Evolutionary conservation across 805 yeast genomes (phyloP).

Genomic region (Debaryomyces maramus): DNA sequence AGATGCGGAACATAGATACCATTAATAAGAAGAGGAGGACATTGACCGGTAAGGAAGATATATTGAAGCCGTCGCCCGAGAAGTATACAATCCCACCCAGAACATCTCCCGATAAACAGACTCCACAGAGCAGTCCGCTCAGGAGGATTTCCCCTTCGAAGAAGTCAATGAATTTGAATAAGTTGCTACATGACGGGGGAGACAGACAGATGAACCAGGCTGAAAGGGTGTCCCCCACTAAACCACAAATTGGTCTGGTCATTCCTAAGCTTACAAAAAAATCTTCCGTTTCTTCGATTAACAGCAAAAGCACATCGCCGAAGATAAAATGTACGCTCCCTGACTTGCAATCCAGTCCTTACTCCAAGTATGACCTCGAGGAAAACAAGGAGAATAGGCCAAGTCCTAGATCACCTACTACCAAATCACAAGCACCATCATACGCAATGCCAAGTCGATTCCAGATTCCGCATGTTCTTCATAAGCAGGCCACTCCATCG

Average conservation of each 20-base stretch:
- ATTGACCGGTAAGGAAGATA: conserved; percentile 42
- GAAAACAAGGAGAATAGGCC: conserved; percentile 1
- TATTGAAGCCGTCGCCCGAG: conserved; percentile 10
- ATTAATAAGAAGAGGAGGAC: conserved; percentile 38
- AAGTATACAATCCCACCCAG: conserved; percentile 1
- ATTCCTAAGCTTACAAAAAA: neutral
- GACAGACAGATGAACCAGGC: neutral
- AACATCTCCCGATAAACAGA: neutral
- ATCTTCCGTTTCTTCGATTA: no score
- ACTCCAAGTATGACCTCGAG: neutral
- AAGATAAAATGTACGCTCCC: neutral
- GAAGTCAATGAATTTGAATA: conserved; percentile 37
- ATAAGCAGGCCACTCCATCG: conserved; percentile 14
- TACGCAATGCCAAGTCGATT: conserved; percentile 10
- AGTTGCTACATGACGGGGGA: conserved; percentile 21
- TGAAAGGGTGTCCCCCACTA: neutral
- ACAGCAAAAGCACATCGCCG: neutral
- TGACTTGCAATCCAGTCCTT: neutral
- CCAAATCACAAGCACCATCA: conserved; percentile 26
- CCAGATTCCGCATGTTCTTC: no score
- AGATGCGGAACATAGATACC: conserved; percentile 7
- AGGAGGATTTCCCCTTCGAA: conserved; percentile 43
- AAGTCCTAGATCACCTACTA: conserved; percentile 27
- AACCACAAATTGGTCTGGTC: neutral
- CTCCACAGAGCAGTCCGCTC: conserved; percentile 16